Evolutionary conservation across 1,284 basidiomycete species (phyloP), one percentile per base, ranked within the genome.

Genomic region (Leccinum huronense): DNA sequence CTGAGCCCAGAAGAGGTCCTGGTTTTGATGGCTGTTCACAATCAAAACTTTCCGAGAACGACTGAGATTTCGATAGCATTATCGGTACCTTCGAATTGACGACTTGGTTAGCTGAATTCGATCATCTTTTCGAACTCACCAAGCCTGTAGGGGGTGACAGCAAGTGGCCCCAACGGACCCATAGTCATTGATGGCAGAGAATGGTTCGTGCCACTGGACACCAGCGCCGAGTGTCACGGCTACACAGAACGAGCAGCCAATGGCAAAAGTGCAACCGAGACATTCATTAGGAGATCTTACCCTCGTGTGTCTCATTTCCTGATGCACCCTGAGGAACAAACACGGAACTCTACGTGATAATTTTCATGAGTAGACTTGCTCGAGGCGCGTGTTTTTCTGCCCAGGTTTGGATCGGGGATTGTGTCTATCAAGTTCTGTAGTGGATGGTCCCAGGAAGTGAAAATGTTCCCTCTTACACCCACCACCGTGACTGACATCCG

Each of bases 401-500:
- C 79, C 80, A 23, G 81, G 80, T n/a, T 77, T 78, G 30, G 75
- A 71, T 45, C 75, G 73, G 30, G 75, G 73, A 60, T 92, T 89
- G 75, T 81, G 83, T 67, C 76, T 77, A 64, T 77, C 84, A 65
- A 84, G 79, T 67, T 84, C 84, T 82, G 78, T 69, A 61, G 38
- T 33, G 59, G 10, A 60, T 48, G 38, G 54, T 64, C 16, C 19
- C 64, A 63, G 67, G 67, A 64, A 64, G 65, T 70, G 63, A 67
- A 70, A 31, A 75, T 19, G 42, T 36, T 66, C 19, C 57, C 56
- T 54, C 19, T 58, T 45, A 73, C 74, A 71, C 78, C 66, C 71
- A 80, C 84, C 83, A 60, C 84, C 85, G 27, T 23, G 23, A 23
- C 23, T 23, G 23, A 83, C 83, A 60, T 86, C 84, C 87, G 69